Evolutionary conservation across 1,139 yeast species (phyloP), one percentile per base, ranked within the genome.

Genomic region (Debaryomyces udenii): DNA sequence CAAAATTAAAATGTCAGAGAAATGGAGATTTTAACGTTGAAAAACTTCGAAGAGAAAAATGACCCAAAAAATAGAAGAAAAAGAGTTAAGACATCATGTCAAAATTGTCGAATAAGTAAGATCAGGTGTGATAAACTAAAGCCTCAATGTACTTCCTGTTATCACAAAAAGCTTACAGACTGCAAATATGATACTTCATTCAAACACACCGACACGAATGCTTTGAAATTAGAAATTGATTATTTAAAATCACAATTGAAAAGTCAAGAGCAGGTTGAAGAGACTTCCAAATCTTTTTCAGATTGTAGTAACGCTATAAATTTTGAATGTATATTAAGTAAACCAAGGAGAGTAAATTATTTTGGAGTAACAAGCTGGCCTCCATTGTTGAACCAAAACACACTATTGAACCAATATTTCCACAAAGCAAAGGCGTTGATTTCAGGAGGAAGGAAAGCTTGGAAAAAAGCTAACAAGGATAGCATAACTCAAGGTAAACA

Each of bases 141-240:
- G 47, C 83, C 83, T 1, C 51, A 62, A 16, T 78, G 83, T 53
- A 72, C 78, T 0, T 64, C 80, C 17, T 78, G 83, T 55, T 4
- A 6, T 9, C 13, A 16, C 5, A 11, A 11, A 27, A 17, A 17
- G 13, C 14, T 14, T 11, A 35, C 26, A 10, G 16, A 20, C 16
- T 34, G 37, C 16, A n/a, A 14, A 6, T 34, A 34, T 26, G 37
- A 34, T 13, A 13, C 4, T 9, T 6, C n/a, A 17, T 11, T n/a
- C 10, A 16, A 27, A 10, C 13, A 16, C 9, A 7, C 6, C 13
- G 17, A 10, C 6, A 10, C 27, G 9, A 10, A 34, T 5, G 20
- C 11, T 11, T 17, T 34, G 13, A 26, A 13, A 17, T n/a, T 26
- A 16, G 37, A 34, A 27, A 26, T 26, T 26, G 17, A 23, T 36